A percentile compares a stretch with the other conserved stretches of the same genome.
Evolutionary conservation across 306 rosid genomes (phyloP).

Genomic region (Spatholobus suberectus): DNA sequence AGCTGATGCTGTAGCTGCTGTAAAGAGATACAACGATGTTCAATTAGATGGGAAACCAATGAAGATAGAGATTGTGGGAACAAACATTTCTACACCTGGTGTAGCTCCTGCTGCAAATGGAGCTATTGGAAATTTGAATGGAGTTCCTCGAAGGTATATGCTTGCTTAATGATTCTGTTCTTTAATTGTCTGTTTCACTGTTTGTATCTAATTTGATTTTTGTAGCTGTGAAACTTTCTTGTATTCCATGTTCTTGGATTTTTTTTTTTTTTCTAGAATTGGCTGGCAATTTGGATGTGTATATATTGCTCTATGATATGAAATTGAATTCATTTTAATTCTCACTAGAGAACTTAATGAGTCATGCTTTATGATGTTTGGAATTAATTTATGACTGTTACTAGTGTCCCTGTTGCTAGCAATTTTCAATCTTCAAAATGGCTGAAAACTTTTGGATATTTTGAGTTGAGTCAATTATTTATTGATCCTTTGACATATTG

Average conservation of each 20-base stretch:
- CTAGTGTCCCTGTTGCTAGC: background rate
- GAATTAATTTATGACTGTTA: background rate
- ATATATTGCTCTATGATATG: background rate
- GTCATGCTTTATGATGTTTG: background rate
- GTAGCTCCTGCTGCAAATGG: conserved; percentile 53
- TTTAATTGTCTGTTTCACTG: too few species aligned
- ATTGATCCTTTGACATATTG: background rate
- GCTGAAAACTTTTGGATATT: background rate
- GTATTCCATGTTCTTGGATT: background rate
- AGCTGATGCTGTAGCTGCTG: conserved; percentile 88
- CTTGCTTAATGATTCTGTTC: conserved; percentile 10
- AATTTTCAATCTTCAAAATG: background rate
- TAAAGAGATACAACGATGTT: conserved; percentile 91
- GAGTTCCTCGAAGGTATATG: conserved; percentile 64
- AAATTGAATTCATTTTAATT: background rate
- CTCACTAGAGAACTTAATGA: conserved; percentile 4
- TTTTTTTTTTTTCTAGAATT: background rate
- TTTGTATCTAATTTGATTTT: background rate
- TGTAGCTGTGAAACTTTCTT: background rate
- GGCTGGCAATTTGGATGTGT: background rate
- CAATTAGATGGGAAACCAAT: conserved; percentile 95
- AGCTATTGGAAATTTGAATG: conserved; percentile 62
- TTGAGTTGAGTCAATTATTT: background rate
- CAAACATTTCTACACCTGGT: conserved; percentile 71
- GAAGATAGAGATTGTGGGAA: conserved; percentile 96